Evolutionary conservation across 176 grass and related monocot species (phyloP).

Genomic region (Musa troglodytarum): DNA sequence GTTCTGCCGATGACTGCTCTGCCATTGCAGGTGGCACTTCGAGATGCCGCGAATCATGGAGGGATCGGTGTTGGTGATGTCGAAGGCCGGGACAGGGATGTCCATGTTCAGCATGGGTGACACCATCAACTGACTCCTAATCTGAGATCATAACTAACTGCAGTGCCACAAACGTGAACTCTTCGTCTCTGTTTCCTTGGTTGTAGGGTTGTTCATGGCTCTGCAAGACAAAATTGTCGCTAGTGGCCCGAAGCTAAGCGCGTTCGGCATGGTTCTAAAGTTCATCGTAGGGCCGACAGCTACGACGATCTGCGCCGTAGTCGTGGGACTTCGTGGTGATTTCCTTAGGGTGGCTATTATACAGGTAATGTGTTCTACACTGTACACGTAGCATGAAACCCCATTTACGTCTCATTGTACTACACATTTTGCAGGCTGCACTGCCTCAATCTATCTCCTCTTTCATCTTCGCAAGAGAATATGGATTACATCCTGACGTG

Average conservation of each 20-base stretch:
- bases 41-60: slow-evolving; percentile 70
- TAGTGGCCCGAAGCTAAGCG: slow-evolving; percentile 35
- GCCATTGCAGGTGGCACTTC: slow-evolving; percentile 46
- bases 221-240: slow-evolving; percentile 68
- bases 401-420: too few species aligned
- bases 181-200: not conserved
- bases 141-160: not conserved
- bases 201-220: slow-evolving; percentile 81
- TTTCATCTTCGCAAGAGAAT: slow-evolving; percentile 78
- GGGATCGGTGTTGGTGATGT: slow-evolving; percentile 69
- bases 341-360: slow-evolving; percentile 62
- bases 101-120: slow-evolving; percentile 91
- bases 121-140: not conserved
- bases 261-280: slow-evolving; percentile 56
- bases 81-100: slow-evolving; percentile 54
- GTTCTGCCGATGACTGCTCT: too few species aligned
- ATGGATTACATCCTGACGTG: slow-evolving; percentile 58
- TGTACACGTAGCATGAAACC: too few species aligned
- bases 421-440: slow-evolving; percentile 43
- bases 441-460: slow-evolving; percentile 66
- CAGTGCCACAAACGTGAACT: too few species aligned
- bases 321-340: slow-evolving; percentile 48
- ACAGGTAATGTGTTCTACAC: slow-evolving; percentile 26
- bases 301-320: slow-evolving; percentile 32
- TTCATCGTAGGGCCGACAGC: slow-evolving; percentile 57